Evolutionary conservation across 805 yeast genomes (phyloP), one percentile per base, ranked within the genome.

Genomic region (Cyberlindnera euphorbiae): DNA sequence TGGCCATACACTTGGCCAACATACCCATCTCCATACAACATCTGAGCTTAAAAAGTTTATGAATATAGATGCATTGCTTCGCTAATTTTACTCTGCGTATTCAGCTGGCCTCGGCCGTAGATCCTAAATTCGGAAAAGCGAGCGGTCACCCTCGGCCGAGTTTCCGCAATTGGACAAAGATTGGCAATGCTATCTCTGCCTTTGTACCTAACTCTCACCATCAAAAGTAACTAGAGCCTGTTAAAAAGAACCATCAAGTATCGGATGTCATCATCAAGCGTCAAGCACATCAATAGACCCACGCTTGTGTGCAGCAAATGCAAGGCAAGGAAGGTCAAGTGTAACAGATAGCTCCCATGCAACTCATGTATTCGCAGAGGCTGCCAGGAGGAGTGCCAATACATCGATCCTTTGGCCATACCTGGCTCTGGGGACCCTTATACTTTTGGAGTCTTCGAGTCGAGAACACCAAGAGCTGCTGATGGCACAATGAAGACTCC

Each of bases 1-100:
- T 44, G 41, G 30, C 62, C 62, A 28, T 58, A 59, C 29, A 45
- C 45, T 16, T 58, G 64, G 63, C 57, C 57, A 13, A 53, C 44
- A 30, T 43, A 47, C 35, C 50, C 49, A 11, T 37, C 52, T 8
- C 46, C 37, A 21, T 38, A 38, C 17, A 30, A 15, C n/a, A 8
- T 22, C 13, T n/a, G n/a, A n/a, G n/a, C 8, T 21, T 21, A 11
- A 21, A 21, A 11, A 21, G 24, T 8, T 21, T 21, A 21, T 21
- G 11, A 21, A 21, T 21, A 21, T 11, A 21, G 8, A 21, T 21
- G 24, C 10, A 21, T 21, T 21, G 24, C 11, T 11, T n/a, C n/a
- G n/a, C n/a, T n/a, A n/a, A n/a, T n/a, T n/a, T n/a, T n/a, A n/a
- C n/a, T n/a, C n/a, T n/a, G n/a, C n/a, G n/a, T n/a, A n/a, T n/a